phyloP scores from a whole-genome alignment of 352 stramenopile genomes.

The Phytophthora chlamydospora region DNA sequence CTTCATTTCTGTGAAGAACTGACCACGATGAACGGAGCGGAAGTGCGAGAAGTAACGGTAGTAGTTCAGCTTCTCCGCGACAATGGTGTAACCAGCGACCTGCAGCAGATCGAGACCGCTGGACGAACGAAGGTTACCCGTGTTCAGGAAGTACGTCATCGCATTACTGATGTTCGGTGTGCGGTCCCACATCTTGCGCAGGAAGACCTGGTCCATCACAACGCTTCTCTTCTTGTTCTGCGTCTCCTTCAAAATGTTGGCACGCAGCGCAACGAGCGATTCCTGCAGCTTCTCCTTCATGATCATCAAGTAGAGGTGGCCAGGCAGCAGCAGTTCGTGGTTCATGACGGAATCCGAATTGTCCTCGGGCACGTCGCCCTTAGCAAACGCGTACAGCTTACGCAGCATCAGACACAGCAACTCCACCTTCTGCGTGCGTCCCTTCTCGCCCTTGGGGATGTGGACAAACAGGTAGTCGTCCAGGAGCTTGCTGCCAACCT shows the following conservation, averaged over 20 bases:
- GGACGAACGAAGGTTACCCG: conserved; percentile 97
- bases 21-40: conserved; percentile 97
- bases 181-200: conserved; percentile 94
- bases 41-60: conserved; percentile 99
- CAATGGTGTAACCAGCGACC: conserved; percentile 98
- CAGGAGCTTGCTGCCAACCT: conserved; percentile 90
- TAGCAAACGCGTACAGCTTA: conserved; percentile 98
- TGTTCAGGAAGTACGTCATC: conserved; percentile 99
- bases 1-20: conserved; percentile 99
- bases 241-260: conserved; percentile 84
- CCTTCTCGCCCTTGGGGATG: conserved; percentile 90
- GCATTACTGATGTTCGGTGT: conserved; percentile 92
- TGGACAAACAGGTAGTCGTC: conserved; percentile 98
- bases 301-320: conserved; percentile 96
- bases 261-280: conserved; percentile 77
- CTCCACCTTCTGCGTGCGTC: conserved; percentile 91
- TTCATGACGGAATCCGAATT: conserved; percentile 99
- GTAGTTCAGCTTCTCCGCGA: conserved; percentile 99
- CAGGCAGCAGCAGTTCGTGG: conserved; percentile 96
- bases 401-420: conserved; percentile 96
- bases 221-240: conserved; percentile 59
- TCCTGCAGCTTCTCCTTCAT: conserved; percentile 99
- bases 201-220: conserved; percentile 87
- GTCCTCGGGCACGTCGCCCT: conserved; percentile 94
- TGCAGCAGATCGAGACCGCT: conserved; percentile 98